Conservation (phyloP, 2,329 filamentous ascomycete species). For the Nothomitra cinnamomea region DNA sequence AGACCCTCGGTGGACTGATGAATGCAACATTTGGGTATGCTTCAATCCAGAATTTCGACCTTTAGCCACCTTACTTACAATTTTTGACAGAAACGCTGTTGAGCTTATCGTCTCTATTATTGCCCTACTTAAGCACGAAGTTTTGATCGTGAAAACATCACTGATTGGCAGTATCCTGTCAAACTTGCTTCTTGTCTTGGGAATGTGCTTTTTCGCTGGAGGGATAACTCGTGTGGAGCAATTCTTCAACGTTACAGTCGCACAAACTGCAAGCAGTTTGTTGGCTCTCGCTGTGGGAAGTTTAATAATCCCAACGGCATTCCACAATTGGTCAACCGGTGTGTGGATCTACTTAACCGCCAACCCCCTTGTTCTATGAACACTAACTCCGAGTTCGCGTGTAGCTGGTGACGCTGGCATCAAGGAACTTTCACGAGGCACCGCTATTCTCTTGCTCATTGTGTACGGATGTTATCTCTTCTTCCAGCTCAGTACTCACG, state of each 20-base stretch:
- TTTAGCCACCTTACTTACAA: neutral
- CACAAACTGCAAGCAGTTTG: constrained; percentile 72
- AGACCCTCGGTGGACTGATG: constrained; percentile 72
- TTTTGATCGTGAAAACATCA: constrained; percentile 81
- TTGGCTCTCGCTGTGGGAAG: constrained; percentile 63
- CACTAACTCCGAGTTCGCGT: neutral
- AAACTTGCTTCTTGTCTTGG: constrained; percentile 74
- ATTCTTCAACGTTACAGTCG: constrained; percentile 81
- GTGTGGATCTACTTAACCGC: constrained; percentile 9
- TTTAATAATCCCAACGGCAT: constrained; percentile 81
- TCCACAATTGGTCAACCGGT: constrained; percentile 39
- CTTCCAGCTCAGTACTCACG: constrained; percentile 83
- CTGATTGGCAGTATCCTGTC: constrained; percentile 84
- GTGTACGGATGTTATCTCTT: constrained; percentile 73
- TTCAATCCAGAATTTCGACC: constrained; percentile 6
- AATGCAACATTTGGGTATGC: constrained; percentile 78
- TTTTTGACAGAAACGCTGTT: constrained; percentile 49
- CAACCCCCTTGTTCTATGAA: no score
- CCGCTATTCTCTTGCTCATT: constrained; percentile 62
- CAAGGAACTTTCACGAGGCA: constrained; percentile 47
- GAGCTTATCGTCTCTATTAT: constrained; percentile 82
- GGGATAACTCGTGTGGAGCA: constrained; percentile 66
- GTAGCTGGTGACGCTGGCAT: constrained; percentile 16
- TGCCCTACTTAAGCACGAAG: constrained; percentile 54
- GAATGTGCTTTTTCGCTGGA: constrained; percentile 84